phyloP scores from a whole-genome alignment of 176 grass and related monocot genomes.

The Carex cristatella region DNA sequence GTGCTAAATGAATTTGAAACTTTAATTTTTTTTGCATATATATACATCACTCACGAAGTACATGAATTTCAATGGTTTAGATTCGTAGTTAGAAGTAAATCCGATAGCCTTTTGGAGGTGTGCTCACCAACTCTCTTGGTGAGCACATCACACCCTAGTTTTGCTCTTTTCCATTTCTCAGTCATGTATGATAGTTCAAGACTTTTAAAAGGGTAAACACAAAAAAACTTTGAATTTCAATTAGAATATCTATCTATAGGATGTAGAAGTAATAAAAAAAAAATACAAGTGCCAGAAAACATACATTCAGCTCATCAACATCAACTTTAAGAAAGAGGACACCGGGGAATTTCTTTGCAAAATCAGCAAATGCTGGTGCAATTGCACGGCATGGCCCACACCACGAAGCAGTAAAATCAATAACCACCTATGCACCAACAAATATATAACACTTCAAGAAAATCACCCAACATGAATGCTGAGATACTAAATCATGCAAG shows the following conservation, averaged over 20 bases:
- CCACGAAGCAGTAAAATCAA: slow-evolving; percentile 82
- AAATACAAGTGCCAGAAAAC: background rate
- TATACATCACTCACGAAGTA: too few species aligned
- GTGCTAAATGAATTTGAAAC: too few species aligned
- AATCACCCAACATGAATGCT: background rate
- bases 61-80: too few species aligned
- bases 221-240: background rate
- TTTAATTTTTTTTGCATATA: too few species aligned
- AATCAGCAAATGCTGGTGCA: slow-evolving; percentile 60
- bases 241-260: background rate
- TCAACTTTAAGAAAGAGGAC: slow-evolving; percentile 74
- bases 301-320: slow-evolving; percentile 58
- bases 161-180: background rate
- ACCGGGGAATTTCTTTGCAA: slow-evolving; percentile 36
- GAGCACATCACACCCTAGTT: too few species aligned
- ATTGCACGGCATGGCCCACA: slow-evolving; percentile 85
- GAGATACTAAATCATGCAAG: background rate
- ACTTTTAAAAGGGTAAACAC: background rate
- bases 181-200: background rate
- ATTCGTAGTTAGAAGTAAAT: too few species aligned
- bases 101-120: too few species aligned
- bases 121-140: too few species aligned
- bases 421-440: slow-evolving; percentile 46
- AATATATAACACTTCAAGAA: background rate
- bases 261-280: background rate